Percentiles rank a stretch among this genome's conserved stretches.
These are phyloP conservation scores for Hypoxylon lenormandii DNA, from an alignment of 495 filamentous ascomycete species.

Conservation along the genomic window DNA sequence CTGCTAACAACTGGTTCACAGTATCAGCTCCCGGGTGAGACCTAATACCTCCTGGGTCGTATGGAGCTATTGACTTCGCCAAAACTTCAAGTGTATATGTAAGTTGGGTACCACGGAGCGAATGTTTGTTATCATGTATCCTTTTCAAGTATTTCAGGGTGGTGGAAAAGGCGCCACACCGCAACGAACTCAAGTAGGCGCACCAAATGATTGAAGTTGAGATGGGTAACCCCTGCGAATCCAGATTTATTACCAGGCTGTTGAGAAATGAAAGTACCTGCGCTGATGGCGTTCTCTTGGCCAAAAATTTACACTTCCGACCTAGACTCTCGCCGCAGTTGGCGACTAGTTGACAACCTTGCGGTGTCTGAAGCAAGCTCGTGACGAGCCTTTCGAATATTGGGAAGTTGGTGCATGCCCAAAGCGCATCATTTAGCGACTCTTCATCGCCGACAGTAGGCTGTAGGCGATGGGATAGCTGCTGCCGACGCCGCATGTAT, in stretches of 20 bases:
- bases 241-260: conserved; percentile 40
- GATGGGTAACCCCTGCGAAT: conserved; percentile 10
- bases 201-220: conserved; percentile 5
- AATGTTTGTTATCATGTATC: not conserved
- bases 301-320: not conserved
- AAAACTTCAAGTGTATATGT: not conserved
- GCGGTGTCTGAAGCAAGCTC: conserved; percentile 18
- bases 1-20: conserved; percentile 18
- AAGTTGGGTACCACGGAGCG: not conserved
- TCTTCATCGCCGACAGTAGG: not conserved
- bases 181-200: conserved; percentile 21
- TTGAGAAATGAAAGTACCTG: conserved; percentile 43
- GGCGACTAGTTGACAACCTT: conserved; percentile 33
- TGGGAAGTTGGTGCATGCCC: not conserved
- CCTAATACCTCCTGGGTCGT: not conserved
- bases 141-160: conserved; percentile 37
- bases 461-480: not conserved
- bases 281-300: not conserved
- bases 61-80: not conserved
- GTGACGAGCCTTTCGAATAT: conserved; percentile 40
- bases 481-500: conserved; percentile 39
- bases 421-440: conserved; percentile 3
- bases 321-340: conserved; percentile 10
- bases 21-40: not conserved
- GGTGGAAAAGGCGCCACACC: conserved; percentile 12